Conservation (phyloP, 2,329 filamentous ascomycete genomes). For the Geoglossum cookeanum region DNA sequence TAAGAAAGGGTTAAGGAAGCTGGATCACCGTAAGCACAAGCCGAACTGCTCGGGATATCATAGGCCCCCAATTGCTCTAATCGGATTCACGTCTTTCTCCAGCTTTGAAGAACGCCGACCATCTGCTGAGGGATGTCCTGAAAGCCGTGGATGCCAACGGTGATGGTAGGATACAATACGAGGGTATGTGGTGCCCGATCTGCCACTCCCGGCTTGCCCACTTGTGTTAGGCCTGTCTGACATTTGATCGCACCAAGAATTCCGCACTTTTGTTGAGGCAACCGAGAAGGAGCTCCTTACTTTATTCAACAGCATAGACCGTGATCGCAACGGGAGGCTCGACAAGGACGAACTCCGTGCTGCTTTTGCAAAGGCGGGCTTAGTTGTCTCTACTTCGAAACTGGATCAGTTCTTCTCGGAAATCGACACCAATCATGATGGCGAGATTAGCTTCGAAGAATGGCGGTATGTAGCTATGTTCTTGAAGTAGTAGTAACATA, state of each 20-base stretch:
- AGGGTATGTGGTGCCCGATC: conserved; percentile 28
- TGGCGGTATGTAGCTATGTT: conserved; percentile 58
- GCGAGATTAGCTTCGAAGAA: conserved; percentile 75
- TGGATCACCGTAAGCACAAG: conserved; percentile 64
- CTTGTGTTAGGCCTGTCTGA: not conserved
- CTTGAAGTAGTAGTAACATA: conserved; percentile 6
- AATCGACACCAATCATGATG: conserved; percentile 78
- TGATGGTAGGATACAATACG: conserved; percentile 79
- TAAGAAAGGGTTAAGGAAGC: conserved; percentile 64
- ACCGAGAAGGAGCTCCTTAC: conserved; percentile 67
- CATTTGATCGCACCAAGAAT: conserved; percentile 40
- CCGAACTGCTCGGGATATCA: not conserved
- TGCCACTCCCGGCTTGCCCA: not conserved
- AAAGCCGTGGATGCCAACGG: conserved; percentile 66
- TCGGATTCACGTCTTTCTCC: conserved; percentile 10
- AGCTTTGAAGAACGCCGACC: conserved; percentile 81
- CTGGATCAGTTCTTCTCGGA: conserved; percentile 74
- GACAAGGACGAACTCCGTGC: conserved; percentile 66
- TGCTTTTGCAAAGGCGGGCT: conserved; percentile 60
- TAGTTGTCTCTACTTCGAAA: conserved; percentile 58
- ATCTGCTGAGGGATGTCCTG: conserved; percentile 64
- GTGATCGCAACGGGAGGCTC: conserved; percentile 65
- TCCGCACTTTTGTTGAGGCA: conserved; percentile 68
- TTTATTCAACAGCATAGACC: conserved; percentile 76
- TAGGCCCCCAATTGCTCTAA: conserved; percentile 9